Evolutionary conservation across 306 rosid genomes (phyloP), one percentile per base, ranked within the genome.

Genomic region (Ochetophila trinervis): DNA sequence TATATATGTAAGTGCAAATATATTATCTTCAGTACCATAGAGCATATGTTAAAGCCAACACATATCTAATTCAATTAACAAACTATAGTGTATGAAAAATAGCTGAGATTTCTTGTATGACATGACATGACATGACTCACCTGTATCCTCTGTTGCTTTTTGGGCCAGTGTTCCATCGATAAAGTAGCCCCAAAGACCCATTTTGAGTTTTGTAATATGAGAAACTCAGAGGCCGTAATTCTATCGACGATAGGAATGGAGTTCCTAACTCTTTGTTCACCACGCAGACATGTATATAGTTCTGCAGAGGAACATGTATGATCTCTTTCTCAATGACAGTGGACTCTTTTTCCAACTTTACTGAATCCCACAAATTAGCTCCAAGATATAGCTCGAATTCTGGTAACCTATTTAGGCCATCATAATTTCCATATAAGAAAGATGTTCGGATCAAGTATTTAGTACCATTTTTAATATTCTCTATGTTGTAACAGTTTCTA

Each of bases 351-450:
- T 24, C 20, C 37, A 70, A 67, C 14, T 11, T 67, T 18, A 82
- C 45, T 1, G 68, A 19, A 23, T 67, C 80, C 86, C 83, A 82
- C 15, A 22, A 6, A 65, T 75, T 67, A 18, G 77, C 72, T 44
- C 83, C 78, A 22, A 74, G 15, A 59, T 64, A 61, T 11, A 82
- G 73, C 7, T 71, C 62, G 45, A 82, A 78, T 11, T 20, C n/a
- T 20, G 78, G 83, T 22, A 32, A 60, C 44, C 7, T 16, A 5
- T 51, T 18, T 59, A 59, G 57, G 10, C 17, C 58, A 37, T 78
- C 86, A 24, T 78, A 78, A 53, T 82, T 71, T 17, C 83, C 80
- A 42, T 82, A 78, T 67, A 67, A 54, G 76, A 78, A 82, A 30
- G 65, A 35, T 30, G 78, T 78, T 63, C 80, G 65, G 49, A 82